Base-by-base conservation (phyloP, 2,329 filamentous ascomycete genomes). In the Gnomoniopsis sp. region DNA sequence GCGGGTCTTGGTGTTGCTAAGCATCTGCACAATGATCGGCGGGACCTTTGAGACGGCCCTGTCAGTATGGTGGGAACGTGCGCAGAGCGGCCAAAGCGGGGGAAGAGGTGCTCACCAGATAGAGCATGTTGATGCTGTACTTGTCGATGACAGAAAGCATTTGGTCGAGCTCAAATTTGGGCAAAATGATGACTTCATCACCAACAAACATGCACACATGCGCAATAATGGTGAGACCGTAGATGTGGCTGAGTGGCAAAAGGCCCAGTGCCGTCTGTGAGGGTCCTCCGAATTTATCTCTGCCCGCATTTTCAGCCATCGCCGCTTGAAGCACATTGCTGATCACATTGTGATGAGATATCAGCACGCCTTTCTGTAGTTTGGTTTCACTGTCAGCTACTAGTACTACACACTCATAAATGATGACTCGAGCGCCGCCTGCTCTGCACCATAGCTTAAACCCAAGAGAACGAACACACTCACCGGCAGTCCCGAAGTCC, bases 11-110 rank as follows among this genome's bases (percentile, higher is more conserved):
- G 81, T 78, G 66, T 86, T 86, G 64, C 88, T 88, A 17, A 87
- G 78, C 76, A 93, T 83, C 61, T 84, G 78, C 62, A 93, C 90
- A 62, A 93, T 85, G 67, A 93, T 91, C 0, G 90, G 90, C 11
- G 90, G 90, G 0, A 93, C 84, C 44, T 47, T 4, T 12, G 6
- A 23, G 15, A 2, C 10, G 21, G 17, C 38, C 12, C 38, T 10
- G n/a, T 46, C 43, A 46, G 43, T 2, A 41, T 41, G 43, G 21
- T n/a, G 15, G 6, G 15, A 19, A 55, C 55, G 23, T 17, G 19
- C 17, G 10, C 23, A 21, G 47, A 22, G 14, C 17, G 21, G 49
- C 11, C 22, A 7, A n/a, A n/a, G n/a, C n/a, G n/a, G n/a, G 21
- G 68, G 79, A 67, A 70, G 86, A 90, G n/a, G 38, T 19, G 7